These are phyloP conservation scores for Malassezia cuniculi DNA, from an alignment of 1,284 basidiomycete species.

Conservation along the genomic window DNA sequence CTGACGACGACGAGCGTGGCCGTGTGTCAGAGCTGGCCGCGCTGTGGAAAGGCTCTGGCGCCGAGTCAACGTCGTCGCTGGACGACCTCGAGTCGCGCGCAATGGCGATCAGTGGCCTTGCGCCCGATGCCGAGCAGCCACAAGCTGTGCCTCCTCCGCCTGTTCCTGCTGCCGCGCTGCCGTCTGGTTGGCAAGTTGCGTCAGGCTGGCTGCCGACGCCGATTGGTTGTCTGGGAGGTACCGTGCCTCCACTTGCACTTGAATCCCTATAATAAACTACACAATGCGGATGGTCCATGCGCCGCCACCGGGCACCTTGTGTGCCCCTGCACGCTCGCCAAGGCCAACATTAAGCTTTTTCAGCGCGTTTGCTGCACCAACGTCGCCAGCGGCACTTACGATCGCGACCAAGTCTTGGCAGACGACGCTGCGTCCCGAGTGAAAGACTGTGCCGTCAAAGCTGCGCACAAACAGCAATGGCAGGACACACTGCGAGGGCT, in stretches of 20 bases:
- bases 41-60: too few relatives aligned
- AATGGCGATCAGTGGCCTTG: too few relatives aligned
- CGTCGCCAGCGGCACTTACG: conserved; percentile 26
- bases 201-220: conserved; percentile 6
- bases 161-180: too few relatives aligned
- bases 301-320: conserved; percentile 12
- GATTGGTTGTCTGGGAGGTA: conserved; percentile 10
- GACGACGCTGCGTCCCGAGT: conserved; percentile 29
- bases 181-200: conserved; percentile 5
- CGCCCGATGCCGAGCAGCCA: too few relatives aligned
- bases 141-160: too few relatives aligned
- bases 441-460: conserved; percentile 33
- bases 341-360: conserved; percentile 26
- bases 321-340: conserved; percentile 17
- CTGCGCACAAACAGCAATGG: conserved; percentile 39
- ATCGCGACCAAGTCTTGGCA: conserved; percentile 28
- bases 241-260: neutral
- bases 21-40: too few relatives aligned
- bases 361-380: conserved; percentile 20
- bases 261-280: too few relatives aligned
- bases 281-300: conserved; percentile 29
- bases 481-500: conserved; percentile 19
- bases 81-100: too few relatives aligned
- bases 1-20: too few relatives aligned
- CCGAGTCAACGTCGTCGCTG: too few relatives aligned